Base-by-base conservation (phyloP, 1,284 basidiomycete genomes). In the Ganoderma boninense region DNA sequence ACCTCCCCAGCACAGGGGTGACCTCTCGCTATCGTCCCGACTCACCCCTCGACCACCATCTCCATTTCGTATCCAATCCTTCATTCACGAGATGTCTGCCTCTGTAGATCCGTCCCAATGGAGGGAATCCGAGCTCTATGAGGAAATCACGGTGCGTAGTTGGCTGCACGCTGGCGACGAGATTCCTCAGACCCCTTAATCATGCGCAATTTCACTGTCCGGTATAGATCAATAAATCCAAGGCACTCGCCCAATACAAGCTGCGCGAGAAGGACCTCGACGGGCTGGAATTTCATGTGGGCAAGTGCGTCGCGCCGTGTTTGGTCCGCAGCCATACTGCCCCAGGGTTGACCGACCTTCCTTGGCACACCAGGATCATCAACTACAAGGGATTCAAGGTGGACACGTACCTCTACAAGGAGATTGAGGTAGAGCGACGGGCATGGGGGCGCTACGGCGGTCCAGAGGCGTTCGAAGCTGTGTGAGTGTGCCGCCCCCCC, bases 361-460 rank as follows among this genome's bases (percentile, higher is more conserved):
- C 5, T 26, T 14, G 26, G 20, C 18, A 20, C n/a, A 7, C 2
- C 44, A 63, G 40, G 44, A 62, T 14, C 23, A 23, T 18, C 16
- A 52, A 68, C 46, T 5, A 8, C 44, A 40, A 40, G 35, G 38
- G 63, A 44, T 54, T n/a, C n/a, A n/a, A n/a, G n/a, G n/a, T 54
- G 0, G 40, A 63, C 16, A 56, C 38, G 18, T n/a, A 62, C 11
- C 23, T 69, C n/a, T 69, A 62, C 52, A 62, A 43, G 1, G 64
- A 66, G 60, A 38, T 54, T 11, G 68, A 69, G 11, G 54, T 69
- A 10, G 68, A 69, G 59, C 59, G 40, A 3, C 38, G n/a, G 18
- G 68, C 68, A 18, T 69, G 64, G 68, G 64, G 65, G 67, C 63
- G 63, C 13, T 60, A 69, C 49, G 67, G 62, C 20, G 68, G 68